phyloP scores from a whole-genome alignment of 495 filamentous ascomycete species.

The Pseudevernia furfuracea region DNA sequence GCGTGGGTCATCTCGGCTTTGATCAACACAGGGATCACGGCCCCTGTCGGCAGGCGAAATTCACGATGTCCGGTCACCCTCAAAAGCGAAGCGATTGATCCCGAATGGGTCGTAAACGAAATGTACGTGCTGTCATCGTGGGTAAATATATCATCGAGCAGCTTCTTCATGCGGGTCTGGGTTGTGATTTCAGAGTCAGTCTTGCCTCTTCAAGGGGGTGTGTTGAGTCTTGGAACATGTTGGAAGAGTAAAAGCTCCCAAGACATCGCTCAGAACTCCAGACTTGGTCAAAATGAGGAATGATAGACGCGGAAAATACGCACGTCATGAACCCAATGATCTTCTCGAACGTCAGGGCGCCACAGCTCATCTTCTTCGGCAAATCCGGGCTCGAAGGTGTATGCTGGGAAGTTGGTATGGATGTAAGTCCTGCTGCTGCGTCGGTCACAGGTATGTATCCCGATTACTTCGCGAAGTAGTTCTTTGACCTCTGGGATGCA shows the following conservation, averaged over 20 bases:
- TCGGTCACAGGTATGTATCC: constrained; percentile 74
- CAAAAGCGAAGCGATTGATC: constrained; percentile 52
- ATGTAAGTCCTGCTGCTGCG: constrained; percentile 53
- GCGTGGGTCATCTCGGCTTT: constrained; percentile 38
- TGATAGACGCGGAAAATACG: background rate
- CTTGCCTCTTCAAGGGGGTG: background rate
- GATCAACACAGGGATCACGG: constrained; percentile 61
- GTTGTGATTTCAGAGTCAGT: background rate
- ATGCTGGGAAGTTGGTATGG: constrained; percentile 46
- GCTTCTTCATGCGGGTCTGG: constrained; percentile 37
- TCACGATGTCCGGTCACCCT: constrained; percentile 51
- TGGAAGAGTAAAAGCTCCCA: too few species aligned
- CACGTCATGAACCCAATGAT: constrained; percentile 43
- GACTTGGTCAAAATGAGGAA: too few species aligned
- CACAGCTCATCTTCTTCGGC: constrained; percentile 55
- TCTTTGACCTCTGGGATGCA: constrained; percentile 64
- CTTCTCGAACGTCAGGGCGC: constrained; percentile 48
- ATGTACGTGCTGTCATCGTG: constrained; percentile 52
- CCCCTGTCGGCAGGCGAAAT: constrained; percentile 58
- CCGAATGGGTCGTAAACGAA: constrained; percentile 61
- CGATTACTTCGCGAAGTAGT: constrained; percentile 61
- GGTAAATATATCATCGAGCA: constrained; percentile 59
- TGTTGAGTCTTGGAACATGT: background rate
- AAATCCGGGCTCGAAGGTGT: constrained; percentile 55
- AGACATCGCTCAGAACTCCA: background rate